These are phyloP conservation scores for Nadsonia commutata DNA, from an alignment of 1,139 yeast species.

Conservation along the genomic window DNA sequence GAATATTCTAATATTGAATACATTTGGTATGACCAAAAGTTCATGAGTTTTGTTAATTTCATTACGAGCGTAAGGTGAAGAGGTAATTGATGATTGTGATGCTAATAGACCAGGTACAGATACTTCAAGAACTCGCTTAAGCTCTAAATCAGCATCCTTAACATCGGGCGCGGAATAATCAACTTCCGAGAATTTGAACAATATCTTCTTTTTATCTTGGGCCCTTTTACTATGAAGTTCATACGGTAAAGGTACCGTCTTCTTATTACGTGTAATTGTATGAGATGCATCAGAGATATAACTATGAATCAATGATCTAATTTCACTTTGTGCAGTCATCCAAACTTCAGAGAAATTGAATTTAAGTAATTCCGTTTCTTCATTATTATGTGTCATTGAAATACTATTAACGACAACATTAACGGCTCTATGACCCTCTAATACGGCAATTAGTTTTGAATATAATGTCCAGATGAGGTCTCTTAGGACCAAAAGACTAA, in stretches of 20 bases:
- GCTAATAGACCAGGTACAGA: slow-evolving; percentile 23
- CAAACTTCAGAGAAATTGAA: slow-evolving; percentile 44
- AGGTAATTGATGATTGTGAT: slow-evolving; percentile 2
- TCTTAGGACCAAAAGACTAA: slow-evolving; percentile 43
- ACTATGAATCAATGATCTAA: slow-evolving; percentile 38
- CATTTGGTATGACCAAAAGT: slow-evolving; percentile 55
- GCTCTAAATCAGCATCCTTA: slow-evolving; percentile 4
- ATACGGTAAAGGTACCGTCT: slow-evolving; percentile 7
- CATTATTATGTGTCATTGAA: slow-evolving; percentile 13
- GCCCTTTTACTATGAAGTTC: slow-evolving; percentile 5
- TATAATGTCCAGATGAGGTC: slow-evolving; percentile 61
- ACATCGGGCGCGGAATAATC: slow-evolving; percentile 9
- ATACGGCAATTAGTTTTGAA: slow-evolving; percentile 42
- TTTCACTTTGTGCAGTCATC: slow-evolving; percentile 41
- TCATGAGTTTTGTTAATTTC: slow-evolving; percentile 30
- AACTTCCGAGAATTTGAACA: slow-evolving; percentile 16
- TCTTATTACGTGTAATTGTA: slow-evolving; percentile 7
- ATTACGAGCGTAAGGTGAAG: slow-evolving; percentile 11
- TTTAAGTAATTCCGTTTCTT: slow-evolving; percentile 11
- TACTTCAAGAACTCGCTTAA: slow-evolving; percentile 18
- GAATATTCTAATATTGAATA: slow-evolving; percentile 72
- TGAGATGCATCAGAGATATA: slow-evolving; percentile 32
- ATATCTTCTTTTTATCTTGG: slow-evolving; percentile 8
- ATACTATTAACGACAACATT: slow-evolving; percentile 35
- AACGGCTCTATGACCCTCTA: slow-evolving; percentile 59